Percentiles rank a stretch among this genome's conserved stretches.
Evolutionary conservation across 2,329 filamentous ascomycete genomes (phyloP).

Genomic region (Diplocarpon mali): DNA sequence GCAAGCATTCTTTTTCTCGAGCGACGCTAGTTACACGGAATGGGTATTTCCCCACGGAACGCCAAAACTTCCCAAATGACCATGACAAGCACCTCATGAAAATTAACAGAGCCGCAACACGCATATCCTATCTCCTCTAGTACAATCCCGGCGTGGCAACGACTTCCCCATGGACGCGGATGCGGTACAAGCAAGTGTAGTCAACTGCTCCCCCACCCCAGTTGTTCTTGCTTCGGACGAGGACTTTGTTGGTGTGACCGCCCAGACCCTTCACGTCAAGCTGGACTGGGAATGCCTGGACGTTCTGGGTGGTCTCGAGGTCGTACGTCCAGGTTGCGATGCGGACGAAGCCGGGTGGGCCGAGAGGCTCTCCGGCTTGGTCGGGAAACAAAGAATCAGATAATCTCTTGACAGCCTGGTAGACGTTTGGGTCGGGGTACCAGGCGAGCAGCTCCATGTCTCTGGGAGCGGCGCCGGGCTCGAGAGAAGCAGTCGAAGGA

Average conservation of each 20-base stretch:
- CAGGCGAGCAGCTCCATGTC: slow-evolving; percentile 61
- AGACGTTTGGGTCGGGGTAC: slow-evolving; percentile 34
- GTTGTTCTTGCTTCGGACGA: slow-evolving; percentile 47
- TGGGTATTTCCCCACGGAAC: slow-evolving; percentile 3
- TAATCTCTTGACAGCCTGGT: slow-evolving; percentile 29
- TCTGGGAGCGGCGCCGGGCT: slow-evolving; percentile 50
- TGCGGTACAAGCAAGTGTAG: slow-evolving; percentile 56
- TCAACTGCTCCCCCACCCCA: slow-evolving; percentile 37
- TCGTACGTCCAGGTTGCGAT: slow-evolving; percentile 45
- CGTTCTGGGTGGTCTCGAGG: slow-evolving; percentile 30
- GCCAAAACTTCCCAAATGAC: neutral
- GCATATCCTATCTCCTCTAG: neutral
- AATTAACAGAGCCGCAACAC: neutral
- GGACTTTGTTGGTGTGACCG: slow-evolving; percentile 38
- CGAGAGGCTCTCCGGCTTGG: slow-evolving; percentile 21
- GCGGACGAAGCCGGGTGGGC: slow-evolving; percentile 38
- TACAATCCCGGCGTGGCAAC: slow-evolving; percentile 1
- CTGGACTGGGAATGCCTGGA: slow-evolving; percentile 43
- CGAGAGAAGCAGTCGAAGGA: slow-evolving; percentile 46
- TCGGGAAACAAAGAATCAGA: slow-evolving; percentile 30
- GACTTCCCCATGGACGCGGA: slow-evolving; percentile 43
- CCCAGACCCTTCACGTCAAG: slow-evolving; percentile 37
- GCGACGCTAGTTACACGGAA: slow-evolving; percentile 1
- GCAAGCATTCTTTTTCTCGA: slow-evolving; percentile 1
- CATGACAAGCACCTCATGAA: neutral